Evolutionary conservation across 2,329 filamentous ascomycete genomes (phyloP), one percentile per base, ranked within the genome.

Genomic region (Ceratocystis eucalypticola): DNA sequence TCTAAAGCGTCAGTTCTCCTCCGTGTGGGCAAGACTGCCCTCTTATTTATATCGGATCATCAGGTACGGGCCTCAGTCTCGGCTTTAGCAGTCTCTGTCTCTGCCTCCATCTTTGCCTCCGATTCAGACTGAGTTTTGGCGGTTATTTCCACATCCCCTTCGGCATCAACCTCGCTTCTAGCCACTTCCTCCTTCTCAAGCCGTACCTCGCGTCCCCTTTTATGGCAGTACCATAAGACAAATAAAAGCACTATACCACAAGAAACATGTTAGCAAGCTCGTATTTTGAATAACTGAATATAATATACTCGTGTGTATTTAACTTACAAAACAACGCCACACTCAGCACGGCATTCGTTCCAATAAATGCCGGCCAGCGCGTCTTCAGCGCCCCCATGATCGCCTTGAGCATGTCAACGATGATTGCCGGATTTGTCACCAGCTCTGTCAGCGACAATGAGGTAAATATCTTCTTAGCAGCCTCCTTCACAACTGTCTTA

Each of bases 171-270:
- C 71, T 10, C 73, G 22, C 7, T 28, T 12, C 22, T 30, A 7
- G 22, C 75, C 0, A 74, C 70, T 64, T 76, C 77, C 72, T 84
- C 81, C 63, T 75, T 84, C 73, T 88, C 87, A 12, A 97, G 82
- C 63, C 94, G 84, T 5, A 86, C 86, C 77, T 99, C 93, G 57
- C 85, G 85, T 48, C 94, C 94, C 65, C 94, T 88, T 79, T 97
- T 97, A 77, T 97, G 88, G 77, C 92, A 97, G 77, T 97, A 99
- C 92, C 93, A 99, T 71, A 97, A 86, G 57, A 96, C 90, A 73
- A 96, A 94, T 66, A 99, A 82, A 17, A 97, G 81, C 65, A 97
- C 89, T 89, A 66, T 33, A 20, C 15, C 25, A 41, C 25, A 41
- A 15, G 37, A 2, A 41, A 41, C 37, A 62, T 5, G 64, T 68